These are phyloP conservation scores for Alnus rubra DNA, from an alignment of 306 rosid genomes.

Conservation along the genomic window DNA sequence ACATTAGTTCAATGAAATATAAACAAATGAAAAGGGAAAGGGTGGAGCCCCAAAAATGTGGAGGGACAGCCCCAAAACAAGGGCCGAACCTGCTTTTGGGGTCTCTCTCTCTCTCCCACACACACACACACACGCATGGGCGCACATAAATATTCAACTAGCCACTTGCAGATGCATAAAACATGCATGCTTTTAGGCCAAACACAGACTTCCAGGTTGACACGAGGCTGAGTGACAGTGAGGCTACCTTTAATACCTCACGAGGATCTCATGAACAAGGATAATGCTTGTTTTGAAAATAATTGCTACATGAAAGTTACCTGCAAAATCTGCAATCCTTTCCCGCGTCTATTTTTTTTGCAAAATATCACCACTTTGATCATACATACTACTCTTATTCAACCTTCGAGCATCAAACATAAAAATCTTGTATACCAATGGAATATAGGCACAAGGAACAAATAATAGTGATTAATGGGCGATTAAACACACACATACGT, in stretches of 20 bases:
- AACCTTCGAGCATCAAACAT: not conserved
- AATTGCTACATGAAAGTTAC: not conserved
- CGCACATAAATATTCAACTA: not conserved
- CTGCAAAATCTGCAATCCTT: no score
- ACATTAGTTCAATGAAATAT: not conserved
- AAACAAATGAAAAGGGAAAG: not conserved
- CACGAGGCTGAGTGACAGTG: not conserved
- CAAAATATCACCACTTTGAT: not conserved
- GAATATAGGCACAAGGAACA: no score
- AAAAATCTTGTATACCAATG: no score
- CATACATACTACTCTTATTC: not conserved
- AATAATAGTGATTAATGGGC: no score
- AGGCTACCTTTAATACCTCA: not conserved
- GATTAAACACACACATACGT: no score
- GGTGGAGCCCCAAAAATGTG: constrained; percentile 8
- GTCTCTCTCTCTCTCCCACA: not conserved
- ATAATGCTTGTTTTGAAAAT: constrained; percentile 3
- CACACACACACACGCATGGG: not conserved
- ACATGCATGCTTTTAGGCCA: not conserved
- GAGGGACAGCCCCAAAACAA: constrained; percentile 6
- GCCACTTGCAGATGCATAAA: not conserved
- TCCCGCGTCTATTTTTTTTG: not conserved
- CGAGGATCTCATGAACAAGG: constrained; percentile 23
- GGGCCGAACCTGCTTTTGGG: constrained; percentile 10
- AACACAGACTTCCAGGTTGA: constrained; percentile 19